Base-by-base conservation (phyloP, 805 yeast genomes). In the Ogataea methylovora region DNA sequence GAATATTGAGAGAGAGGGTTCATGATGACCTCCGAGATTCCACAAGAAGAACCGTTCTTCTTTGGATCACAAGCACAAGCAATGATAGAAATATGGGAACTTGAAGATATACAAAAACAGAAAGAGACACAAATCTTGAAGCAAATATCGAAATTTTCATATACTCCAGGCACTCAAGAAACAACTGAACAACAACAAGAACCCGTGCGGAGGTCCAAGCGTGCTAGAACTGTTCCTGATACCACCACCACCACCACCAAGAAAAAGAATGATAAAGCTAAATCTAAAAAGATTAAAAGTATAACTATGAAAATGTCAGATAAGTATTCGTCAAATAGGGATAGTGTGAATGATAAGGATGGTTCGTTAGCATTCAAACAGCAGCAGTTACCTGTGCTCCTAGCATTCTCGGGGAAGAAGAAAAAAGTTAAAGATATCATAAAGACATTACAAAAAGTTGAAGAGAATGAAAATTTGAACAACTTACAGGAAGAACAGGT, bases 381-480 rank as follows among this genome's bases (percentile, higher is more conserved):
- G 16, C 32, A 31, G 15, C 41, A 44, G 14, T 27, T 42, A 8
- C 37, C 55, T 2, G 34, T 55, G 7, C 32, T 55, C n/a, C 24
- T 43, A 20, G 44, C 54, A 2, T 35, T 56, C 8, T 52, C 60
- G 0, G 61, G 60, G 0, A 54, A 53, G 39, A 56, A 52, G 34
- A 44, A 45, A 10, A 54, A 52, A 31, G 46, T 46, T 15, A 46
- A 44, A 23, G 60, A 54, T 11, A 45, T 56, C n/a, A 33, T 55
- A 12, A 38, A 42, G 16, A 42, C 37, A 7, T 43, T 56, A 6
- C 46, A 39, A 26, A 29, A 18, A 12, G 32, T 47, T 19, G 51
- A 46, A 35, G 20, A 31, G 7, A n/a, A n/a, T n/a, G n/a, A n/a
- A n/a, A n/a, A n/a, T n/a, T n/a, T 11, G 24, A 8, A 16, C 11